Percentiles rank a stretch among this genome's conserved stretches.
phyloP scores from a whole-genome alignment of 805 yeast genomes.

The Candida awuae region DNA sequence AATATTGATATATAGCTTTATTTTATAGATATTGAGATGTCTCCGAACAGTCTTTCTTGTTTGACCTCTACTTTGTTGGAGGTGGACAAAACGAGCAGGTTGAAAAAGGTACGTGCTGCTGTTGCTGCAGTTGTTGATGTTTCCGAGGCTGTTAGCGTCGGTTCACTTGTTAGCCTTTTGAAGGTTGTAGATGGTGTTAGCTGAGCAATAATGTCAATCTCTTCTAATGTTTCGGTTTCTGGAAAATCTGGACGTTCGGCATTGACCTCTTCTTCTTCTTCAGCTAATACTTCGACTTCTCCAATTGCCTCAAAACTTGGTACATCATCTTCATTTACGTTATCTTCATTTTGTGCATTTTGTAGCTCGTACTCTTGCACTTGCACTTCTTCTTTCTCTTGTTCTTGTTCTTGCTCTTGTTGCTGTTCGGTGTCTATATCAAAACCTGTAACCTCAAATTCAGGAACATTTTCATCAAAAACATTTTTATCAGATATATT shows the following conservation, averaged over 20 bases:
- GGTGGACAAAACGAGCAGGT: constrained; percentile 73
- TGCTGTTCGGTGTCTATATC: constrained; percentile 1
- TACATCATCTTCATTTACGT: background rate
- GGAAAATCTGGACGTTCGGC: no score
- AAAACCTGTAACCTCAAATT: constrained; percentile 1
- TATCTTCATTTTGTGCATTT: constrained; percentile 39
- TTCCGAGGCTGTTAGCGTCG: no score
- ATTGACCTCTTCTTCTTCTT: no score
- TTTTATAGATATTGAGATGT: constrained; percentile 37
- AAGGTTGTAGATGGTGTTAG: no score
- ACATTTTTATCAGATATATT: no score
- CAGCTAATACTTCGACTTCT: no score
- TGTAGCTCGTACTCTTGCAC: constrained; percentile 28
- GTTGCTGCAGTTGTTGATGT: constrained; percentile 35
- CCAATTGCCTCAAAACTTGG: background rate
- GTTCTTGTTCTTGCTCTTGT: background rate
- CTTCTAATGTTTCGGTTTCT: no score
- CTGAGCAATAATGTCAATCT: no score
- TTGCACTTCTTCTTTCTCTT: background rate
- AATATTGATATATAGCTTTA: no score
- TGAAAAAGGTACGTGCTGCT: constrained; percentile 72
- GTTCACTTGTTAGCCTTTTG: no score
- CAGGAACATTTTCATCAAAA: background rate
- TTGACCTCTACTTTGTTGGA: constrained; percentile 57
- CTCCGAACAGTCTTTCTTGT: constrained; percentile 55